Evolutionary conservation across 306 rosid species (phyloP).

Genomic region (Citrullus colocynthis): DNA sequence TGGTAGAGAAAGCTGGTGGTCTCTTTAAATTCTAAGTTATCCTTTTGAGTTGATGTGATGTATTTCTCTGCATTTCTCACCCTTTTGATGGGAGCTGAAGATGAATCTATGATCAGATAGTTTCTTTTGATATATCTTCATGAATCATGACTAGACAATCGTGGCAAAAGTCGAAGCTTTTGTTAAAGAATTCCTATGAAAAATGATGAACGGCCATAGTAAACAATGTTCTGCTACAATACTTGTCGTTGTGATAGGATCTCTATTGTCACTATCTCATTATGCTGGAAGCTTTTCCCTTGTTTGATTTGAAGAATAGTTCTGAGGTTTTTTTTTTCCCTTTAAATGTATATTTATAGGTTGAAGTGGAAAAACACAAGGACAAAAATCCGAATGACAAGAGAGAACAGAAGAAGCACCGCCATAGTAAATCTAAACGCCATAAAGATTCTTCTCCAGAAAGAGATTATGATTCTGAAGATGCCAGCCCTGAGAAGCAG

Average conservation of each 20-base stretch:
- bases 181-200: background rate
- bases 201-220: background rate
- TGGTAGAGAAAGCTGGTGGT: background rate
- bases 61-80: background rate
- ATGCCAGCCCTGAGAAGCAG: slow-evolving; percentile 27
- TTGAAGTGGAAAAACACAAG: slow-evolving; percentile 27
- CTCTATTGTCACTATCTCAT: background rate
- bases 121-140: background rate
- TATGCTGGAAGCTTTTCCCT: background rate
- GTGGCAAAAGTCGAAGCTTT: background rate
- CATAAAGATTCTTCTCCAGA: slow-evolving; percentile 21
- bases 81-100: background rate
- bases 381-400: slow-evolving; percentile 28
- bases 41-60: background rate
- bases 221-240: background rate
- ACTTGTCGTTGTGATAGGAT: background rate
- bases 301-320: background rate
- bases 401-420: slow-evolving; percentile 54
- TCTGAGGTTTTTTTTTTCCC: no score
- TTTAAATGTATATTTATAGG: slow-evolving; percentile 17
- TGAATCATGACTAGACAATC: background rate
- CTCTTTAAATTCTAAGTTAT: background rate
- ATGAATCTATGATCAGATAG: background rate
- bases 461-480: slow-evolving; percentile 33
- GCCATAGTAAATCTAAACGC: slow-evolving; percentile 40